Conservation (phyloP, 2,329 filamentous ascomycete species). For the Xylariaceae sp. region DNA sequence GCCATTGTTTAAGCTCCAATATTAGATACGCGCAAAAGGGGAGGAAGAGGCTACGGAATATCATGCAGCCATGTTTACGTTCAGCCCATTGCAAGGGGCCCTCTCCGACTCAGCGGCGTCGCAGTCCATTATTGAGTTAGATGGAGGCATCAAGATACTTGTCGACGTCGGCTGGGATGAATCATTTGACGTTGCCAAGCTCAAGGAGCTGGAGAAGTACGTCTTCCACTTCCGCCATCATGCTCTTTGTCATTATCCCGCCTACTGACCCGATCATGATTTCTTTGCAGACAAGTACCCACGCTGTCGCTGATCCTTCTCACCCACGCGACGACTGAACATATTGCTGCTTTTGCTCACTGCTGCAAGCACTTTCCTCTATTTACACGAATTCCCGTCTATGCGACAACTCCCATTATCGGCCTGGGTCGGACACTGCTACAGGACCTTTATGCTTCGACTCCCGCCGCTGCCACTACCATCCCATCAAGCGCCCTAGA, state of each 20-base stretch:
- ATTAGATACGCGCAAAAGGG: conserved; percentile 21
- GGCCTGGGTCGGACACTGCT: conserved; percentile 88
- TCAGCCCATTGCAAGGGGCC: conserved; percentile 89
- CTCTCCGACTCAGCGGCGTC: conserved; percentile 86
- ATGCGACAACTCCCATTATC: conserved; percentile 92
- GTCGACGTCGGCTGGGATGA: conserved; percentile 97
- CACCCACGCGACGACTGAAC: conserved; percentile 89
- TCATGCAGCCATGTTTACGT: conserved; percentile 81
- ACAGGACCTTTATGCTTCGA: conserved; percentile 90
- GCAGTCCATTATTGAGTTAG: conserved; percentile 94
- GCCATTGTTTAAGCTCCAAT: no score
- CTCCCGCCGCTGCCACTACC: conserved; percentile 84
- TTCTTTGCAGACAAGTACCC: conserved; percentile 72
- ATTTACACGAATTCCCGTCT: conserved; percentile 91
- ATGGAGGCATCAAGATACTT: conserved; percentile 94
- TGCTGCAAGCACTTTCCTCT: conserved; percentile 96
- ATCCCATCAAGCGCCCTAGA: conserved; percentile 76
- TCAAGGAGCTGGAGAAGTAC: conserved; percentile 89
- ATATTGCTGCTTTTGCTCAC: conserved; percentile 92
- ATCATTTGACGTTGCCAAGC: conserved; percentile 79
- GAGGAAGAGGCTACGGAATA: conserved; percentile 11
- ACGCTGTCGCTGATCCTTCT: conserved; percentile 92
- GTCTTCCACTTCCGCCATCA: conserved; percentile 31
- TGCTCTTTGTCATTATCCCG: conserved; percentile 1
- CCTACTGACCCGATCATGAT: conserved; percentile 30